Evolutionary conservation across 2,329 filamentous ascomycete genomes (phyloP), one percentile per base, ranked within the genome.

Genomic region (Monilinia laxa): DNA sequence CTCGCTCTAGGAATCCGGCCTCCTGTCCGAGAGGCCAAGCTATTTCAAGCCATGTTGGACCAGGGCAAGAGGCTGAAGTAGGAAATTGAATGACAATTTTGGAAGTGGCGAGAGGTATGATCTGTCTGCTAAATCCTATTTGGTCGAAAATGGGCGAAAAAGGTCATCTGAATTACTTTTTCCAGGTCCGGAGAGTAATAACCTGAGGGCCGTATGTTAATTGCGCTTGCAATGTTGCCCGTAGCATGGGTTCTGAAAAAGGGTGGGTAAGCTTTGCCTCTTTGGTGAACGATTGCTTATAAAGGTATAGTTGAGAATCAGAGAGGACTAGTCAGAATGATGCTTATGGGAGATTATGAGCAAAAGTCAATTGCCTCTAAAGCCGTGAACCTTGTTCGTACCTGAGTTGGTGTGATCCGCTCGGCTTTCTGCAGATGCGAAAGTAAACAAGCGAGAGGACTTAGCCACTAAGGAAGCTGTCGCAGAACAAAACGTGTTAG

Each of bases 321-420:
- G 31, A 31, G 52, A 31, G 10, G n/a, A 47, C 40, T 51, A 62
- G 55, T 35, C 10, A 20, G 28, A 51, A 31, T 28, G 25, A 38
- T 54, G 47, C 28, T 40, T 35, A n/a, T 23, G 45, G 40, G 28
- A 35, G 28, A 54, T 54, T 51, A n/a, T 51, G 47, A 10, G n/a
- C n/a, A n/a, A 23, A 31, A 45, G 23, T 31, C n/a, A 51, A 52
- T 40, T 45, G 58, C 45, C n/a, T 62, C 18, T 51, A 35, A 45
- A 62, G 57, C 57, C 23, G 11, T 11, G 55, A 71, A 70, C 69
- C 70, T 65, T 67, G 70, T 59, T 58, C 66, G 70, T 71, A 71
- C 70, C 70, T 71, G 70, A 71, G 59, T 68, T 65, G 66, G 69
- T 68, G 66, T 62, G 51, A 70, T 66, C 64, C 53, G 49, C 60